Evolutionary conservation across 495 filamentous ascomycete genomes (phyloP).

Genomic region (Tuber microsphaerosporum): DNA sequence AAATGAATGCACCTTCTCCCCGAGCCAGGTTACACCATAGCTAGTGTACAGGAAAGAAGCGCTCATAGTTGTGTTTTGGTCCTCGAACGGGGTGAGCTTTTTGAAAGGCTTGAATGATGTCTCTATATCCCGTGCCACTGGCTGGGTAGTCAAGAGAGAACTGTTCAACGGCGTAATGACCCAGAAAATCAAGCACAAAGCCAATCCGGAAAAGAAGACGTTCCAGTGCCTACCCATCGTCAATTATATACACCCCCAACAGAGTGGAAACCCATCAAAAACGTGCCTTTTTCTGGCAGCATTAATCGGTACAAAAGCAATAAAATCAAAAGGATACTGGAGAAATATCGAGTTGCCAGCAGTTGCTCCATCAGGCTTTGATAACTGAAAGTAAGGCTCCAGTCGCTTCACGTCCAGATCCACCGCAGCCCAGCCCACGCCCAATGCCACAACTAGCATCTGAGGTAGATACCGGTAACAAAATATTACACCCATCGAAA

Average conservation of each 20-base stretch:
- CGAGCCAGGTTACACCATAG: too few relatives aligned
- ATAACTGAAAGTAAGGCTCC: too few relatives aligned
- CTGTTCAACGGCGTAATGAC: too few relatives aligned
- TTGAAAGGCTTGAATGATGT: conserved; percentile 19
- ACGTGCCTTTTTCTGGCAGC: conserved; percentile 43
- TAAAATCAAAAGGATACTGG: too few relatives aligned
- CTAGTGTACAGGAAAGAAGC: conserved; percentile 40
- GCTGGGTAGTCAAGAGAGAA: conserved; percentile 43
- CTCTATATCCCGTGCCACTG: conserved; percentile 17
- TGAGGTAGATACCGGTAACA: too few relatives aligned
- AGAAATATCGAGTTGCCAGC: too few relatives aligned
- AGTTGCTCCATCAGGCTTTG: too few relatives aligned
- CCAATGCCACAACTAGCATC: conserved; percentile 45
- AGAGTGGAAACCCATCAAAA: not conserved
- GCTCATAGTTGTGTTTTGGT: conserved; percentile 36
- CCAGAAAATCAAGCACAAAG: conserved; percentile 44
- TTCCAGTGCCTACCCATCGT: conserved; percentile 43
- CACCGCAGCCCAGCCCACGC: too few relatives aligned
- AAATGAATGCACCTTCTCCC: too few relatives aligned
- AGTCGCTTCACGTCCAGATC: conserved; percentile 49
- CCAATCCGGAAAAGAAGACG: conserved; percentile 44
- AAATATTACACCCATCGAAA: conserved; percentile 39
- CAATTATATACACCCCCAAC: not conserved
- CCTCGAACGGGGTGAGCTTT: conserved; percentile 7
- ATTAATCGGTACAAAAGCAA: too few relatives aligned